Conservation (phyloP, 805 yeast genomes). For the Kluyveromyces aestuarii region DNA sequence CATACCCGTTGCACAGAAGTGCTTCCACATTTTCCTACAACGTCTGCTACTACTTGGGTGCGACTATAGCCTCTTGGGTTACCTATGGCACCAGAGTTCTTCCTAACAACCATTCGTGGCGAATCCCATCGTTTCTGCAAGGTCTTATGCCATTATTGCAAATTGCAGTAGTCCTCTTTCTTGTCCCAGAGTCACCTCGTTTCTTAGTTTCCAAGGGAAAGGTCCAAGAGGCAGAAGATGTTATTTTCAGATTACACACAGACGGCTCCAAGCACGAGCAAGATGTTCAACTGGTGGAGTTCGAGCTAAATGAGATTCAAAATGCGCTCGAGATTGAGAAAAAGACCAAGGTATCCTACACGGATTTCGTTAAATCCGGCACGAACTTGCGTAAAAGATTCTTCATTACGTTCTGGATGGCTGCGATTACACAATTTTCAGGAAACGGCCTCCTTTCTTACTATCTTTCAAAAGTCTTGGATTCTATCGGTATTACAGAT, state of each 20-base stretch:
- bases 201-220: slow-evolving; percentile 34
- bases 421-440: slow-evolving; percentile 36
- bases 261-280: slow-evolving; percentile 31
- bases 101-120: slow-evolving; percentile 36
- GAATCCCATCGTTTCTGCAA: slow-evolving; percentile 46
- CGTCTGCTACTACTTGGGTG: slow-evolving; percentile 45
- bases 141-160: slow-evolving; percentile 39
- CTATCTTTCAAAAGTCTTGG: slow-evolving; percentile 41
- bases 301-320: slow-evolving; percentile 33
- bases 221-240: slow-evolving; percentile 33
- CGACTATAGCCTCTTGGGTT: slow-evolving; percentile 43
- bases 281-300: slow-evolving; percentile 28
- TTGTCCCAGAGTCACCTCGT: slow-evolving; percentile 46
- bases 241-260: slow-evolving; percentile 34
- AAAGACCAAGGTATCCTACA: slow-evolving; percentile 28
- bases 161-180: slow-evolving; percentile 32
- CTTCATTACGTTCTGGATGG: slow-evolving; percentile 28
- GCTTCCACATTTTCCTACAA: slow-evolving; percentile 38
- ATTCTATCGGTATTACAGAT: slow-evolving; percentile 45
- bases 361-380: slow-evolving; percentile 31
- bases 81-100: slow-evolving; percentile 36
- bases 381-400: slow-evolving; percentile 35
- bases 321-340: slow-evolving; percentile 35
- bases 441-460: slow-evolving; percentile 47
- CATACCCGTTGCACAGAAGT: slow-evolving; percentile 39